phyloP scores from a whole-genome alignment of 208 protist species.

The Trypanosoma melophagium region DNA sequence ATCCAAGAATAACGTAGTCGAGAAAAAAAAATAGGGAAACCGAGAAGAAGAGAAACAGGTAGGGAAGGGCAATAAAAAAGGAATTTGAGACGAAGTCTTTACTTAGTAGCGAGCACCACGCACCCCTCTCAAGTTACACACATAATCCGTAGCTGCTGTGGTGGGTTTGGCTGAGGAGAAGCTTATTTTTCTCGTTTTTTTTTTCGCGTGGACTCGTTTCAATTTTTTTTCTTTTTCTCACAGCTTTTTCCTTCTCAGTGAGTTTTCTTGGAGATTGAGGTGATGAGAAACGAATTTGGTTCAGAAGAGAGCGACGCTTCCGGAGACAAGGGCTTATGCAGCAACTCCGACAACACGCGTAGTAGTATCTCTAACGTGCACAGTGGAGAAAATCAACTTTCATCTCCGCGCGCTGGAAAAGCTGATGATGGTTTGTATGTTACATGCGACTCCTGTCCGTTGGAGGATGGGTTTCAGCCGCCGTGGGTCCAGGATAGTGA shows the following conservation, averaged over 20 bases:
- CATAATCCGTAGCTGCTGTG: too few species aligned
- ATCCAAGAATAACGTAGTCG: not conserved
- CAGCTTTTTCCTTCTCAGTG: not conserved
- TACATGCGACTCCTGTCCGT: not conserved
- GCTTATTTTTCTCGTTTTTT: too few species aligned
- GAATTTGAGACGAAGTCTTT: not conserved
- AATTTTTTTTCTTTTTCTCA: conserved; percentile 3
- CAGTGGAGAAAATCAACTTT: not conserved
- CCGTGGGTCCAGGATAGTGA: not conserved
- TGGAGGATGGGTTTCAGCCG: not conserved
- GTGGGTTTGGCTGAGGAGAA: too few species aligned
- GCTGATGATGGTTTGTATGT: not conserved
- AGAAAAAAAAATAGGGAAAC: conserved; percentile 6
- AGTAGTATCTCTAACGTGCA: not conserved
- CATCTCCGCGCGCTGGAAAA: not conserved
- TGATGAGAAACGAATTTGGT: not conserved
- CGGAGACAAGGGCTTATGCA: not conserved
- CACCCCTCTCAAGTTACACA: too few species aligned
- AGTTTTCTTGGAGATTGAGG: not conserved
- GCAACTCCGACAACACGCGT: not conserved
- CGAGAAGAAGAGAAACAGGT: not conserved
- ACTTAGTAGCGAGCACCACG: too few species aligned
- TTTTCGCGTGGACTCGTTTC: not conserved
- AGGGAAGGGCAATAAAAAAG: not conserved
- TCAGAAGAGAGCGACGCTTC: not conserved